Evolutionary conservation across 2,329 filamentous ascomycete genomes (phyloP), one percentile per base, ranked within the genome.

Genomic region (Onygenales sp.): DNA sequence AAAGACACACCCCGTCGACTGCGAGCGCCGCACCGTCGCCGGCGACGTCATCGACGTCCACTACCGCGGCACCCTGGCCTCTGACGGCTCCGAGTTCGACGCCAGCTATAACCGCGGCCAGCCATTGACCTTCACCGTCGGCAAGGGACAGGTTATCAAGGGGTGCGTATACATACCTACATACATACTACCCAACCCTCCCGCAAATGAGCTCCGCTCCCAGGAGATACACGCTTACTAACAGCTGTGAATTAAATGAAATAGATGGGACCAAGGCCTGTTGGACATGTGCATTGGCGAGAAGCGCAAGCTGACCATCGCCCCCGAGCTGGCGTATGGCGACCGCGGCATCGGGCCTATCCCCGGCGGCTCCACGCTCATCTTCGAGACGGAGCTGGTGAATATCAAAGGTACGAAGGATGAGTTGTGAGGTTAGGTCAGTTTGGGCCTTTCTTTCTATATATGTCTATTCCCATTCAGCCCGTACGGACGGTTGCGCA

Each of bases 201-300:
- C n/a, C 6, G 17, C n/a, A 2, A 34, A 4, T n/a, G 4, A 10
- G 3, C 4, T 14, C 3, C 31, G 31, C 36, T 10, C 13, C 2
- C 17, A 6, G n/a, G n/a, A 39, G n/a, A n/a, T 6, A 39, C 9
- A 27, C 10, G 31, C 13, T 37, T 9, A 17, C 34, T 49, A 42
- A 49, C 21, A 27, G 21, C 4, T 34, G n/a, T 13, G n/a, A 4
- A 55, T 54, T 59, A 63, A 61, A 63, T 62, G 14, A 57, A 40
- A 40, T 57, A 88, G 85, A 66, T 96, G 91, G 92, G 92, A 97
- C 63, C 73, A 94, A 67, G 92, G 92, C 49, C 79, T 97, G 40
- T 63, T 93, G 52, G 88, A 88, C 65, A 96, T 97, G 91, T 97
- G 93, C 73, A 86, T 94, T 62, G 92, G 93, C 57, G 92, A 97